Evolutionary conservation across 345 rosid genomes (phyloP).

Genomic region (Hibiscus tridactylites): DNA sequence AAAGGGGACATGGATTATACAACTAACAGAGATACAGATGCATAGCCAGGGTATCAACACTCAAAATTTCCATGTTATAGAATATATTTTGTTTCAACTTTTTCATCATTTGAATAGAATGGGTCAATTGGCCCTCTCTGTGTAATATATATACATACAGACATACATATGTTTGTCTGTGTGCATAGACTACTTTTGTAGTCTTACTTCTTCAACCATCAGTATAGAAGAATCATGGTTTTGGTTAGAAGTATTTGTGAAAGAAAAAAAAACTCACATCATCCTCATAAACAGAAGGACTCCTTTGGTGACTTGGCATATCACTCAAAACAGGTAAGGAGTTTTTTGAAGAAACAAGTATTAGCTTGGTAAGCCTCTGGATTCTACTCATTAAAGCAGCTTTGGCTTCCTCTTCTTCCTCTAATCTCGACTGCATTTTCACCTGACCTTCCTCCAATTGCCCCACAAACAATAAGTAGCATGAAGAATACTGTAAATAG

Average conservation of each 20-base stretch:
- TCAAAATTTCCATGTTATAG: not conserved
- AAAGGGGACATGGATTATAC: not conserved
- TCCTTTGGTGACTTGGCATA: slow-evolving; percentile 58
- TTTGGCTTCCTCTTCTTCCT: slow-evolving; percentile 99
- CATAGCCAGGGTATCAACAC: not conserved
- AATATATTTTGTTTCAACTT: not conserved
- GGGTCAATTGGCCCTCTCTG: not conserved
- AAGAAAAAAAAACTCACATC: slow-evolving; percentile 47
- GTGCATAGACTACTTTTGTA: not conserved
- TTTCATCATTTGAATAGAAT: not conserved
- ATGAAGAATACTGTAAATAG: not conserved
- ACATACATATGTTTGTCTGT: not conserved
- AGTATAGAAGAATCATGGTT: not conserved
- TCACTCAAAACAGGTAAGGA: slow-evolving; percentile 66
- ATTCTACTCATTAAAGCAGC: slow-evolving; percentile 99
- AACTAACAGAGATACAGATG: not conserved
- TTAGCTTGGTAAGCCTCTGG: slow-evolving; percentile 92
- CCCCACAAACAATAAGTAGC: slow-evolving; percentile 8
- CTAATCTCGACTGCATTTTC: slow-evolving; percentile 97
- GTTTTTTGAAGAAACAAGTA: slow-evolving; percentile 93
- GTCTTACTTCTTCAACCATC: not conserved
- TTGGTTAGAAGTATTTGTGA: not conserved
- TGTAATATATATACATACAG: not conserved
- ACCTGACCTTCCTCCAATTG: slow-evolving; percentile 99
- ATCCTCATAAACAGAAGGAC: slow-evolving; percentile 59